Conservation (phyloP, 2,329 filamentous ascomycete species). For the Hirsutella rhossiliensis region DNA sequence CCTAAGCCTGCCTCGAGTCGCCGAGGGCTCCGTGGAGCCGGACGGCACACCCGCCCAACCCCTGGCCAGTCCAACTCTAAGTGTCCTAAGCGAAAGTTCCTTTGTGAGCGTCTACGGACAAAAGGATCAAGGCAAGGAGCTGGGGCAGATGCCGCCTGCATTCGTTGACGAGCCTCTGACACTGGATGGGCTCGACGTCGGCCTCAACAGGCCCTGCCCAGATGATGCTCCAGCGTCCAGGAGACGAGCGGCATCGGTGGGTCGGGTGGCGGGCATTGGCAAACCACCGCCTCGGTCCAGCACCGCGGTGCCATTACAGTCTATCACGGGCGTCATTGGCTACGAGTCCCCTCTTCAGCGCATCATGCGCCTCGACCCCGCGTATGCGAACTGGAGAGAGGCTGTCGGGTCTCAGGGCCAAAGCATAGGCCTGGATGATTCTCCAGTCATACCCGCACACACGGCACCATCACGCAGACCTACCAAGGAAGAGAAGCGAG, state of each 20-base stretch:
- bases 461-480: not conserved
- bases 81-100: conserved; percentile 55
- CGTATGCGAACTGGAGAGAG: conserved; percentile 13
- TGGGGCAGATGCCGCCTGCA: conserved; percentile 11
- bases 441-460: not conserved
- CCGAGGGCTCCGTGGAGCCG: conserved; percentile 26
- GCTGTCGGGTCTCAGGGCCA: conserved; percentile 18
- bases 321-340: conserved; percentile 26
- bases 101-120: conserved; percentile 52
- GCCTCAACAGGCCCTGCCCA: not conserved
- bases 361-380: conserved; percentile 30
- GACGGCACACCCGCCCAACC: conserved; percentile 21
- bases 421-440: conserved; percentile 9
- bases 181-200: conserved; percentile 13
- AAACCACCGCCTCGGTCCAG: conserved; percentile 10
- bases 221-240: not conserved
- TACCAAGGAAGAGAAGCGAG: conserved; percentile 34
- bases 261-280: not conserved
- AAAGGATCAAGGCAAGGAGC: conserved; percentile 16
- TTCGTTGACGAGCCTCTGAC: conserved; percentile 18
- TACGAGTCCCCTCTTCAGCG: conserved; percentile 30
- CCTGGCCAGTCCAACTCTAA: conserved; percentile 46
- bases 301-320: conserved; percentile 25
- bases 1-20: conserved; percentile 35
- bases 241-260: conserved; percentile 15